A percentile compares a stretch with the other conserved stretches of the same genome.
These are phyloP conservation scores for Globisporangium takayamanum DNA, from an alignment of 352 stramenopile species.

Conservation along the genomic window DNA sequence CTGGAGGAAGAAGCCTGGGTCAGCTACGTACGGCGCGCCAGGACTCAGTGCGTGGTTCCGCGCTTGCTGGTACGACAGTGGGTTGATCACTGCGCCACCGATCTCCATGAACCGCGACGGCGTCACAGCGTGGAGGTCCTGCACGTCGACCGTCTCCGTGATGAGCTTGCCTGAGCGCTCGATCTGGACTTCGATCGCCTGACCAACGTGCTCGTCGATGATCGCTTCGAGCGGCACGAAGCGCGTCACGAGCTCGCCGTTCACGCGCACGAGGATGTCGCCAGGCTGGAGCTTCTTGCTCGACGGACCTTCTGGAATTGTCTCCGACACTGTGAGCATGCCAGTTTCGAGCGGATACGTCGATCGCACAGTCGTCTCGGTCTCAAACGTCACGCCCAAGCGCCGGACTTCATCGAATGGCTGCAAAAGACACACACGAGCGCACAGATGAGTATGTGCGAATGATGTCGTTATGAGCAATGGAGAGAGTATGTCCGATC, in stretches of 20 bases:
- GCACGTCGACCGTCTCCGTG: conserved; percentile 53
- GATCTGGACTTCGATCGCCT: conserved; percentile 71
- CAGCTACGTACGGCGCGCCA: conserved; percentile 75
- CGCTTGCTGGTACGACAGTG: conserved; percentile 87
- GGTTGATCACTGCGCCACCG: conserved; percentile 83
- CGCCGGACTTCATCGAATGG: conserved; percentile 88
- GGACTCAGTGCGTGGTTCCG: conserved; percentile 72
- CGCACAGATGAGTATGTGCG: not conserved
- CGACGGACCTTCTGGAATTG: conserved; percentile 70
- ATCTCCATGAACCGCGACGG: conserved; percentile 85
- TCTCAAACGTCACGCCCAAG: conserved; percentile 70
- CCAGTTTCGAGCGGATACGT: conserved; percentile 82
- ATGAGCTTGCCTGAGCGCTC: conserved; percentile 72
- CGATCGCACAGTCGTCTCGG: conserved; percentile 69
- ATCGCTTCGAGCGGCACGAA: conserved; percentile 85
- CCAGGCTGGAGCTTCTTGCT: conserved; percentile 81
- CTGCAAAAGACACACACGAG: conserved; percentile 11
- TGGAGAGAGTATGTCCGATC: not conserved
- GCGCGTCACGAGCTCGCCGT: conserved; percentile 70
- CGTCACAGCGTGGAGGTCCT: conserved; percentile 84
- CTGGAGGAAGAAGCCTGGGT: conserved; percentile 88
- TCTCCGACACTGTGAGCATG: conserved; percentile 88
- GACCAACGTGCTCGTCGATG: conserved; percentile 71
- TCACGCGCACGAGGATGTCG: conserved; percentile 85
- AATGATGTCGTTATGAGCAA: not conserved